Evolutionary conservation across 2,329 filamentous ascomycete genomes (phyloP), one percentile per base, ranked within the genome.

Genomic region (Piedraia hortae): DNA sequence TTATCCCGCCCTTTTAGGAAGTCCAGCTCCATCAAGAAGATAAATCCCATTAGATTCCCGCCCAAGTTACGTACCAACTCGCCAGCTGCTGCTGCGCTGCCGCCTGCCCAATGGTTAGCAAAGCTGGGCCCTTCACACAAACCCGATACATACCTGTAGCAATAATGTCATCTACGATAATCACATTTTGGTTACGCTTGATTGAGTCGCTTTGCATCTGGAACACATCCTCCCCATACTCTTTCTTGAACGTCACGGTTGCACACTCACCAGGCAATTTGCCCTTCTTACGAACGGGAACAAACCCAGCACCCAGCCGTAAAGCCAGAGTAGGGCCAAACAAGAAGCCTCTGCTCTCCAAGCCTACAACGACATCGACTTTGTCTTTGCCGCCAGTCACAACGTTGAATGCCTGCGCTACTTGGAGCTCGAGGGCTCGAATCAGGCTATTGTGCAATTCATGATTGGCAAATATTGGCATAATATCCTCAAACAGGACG

Each of bases 101-200:
- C 85, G 49, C 82, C 82, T 90, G 31, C 25, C 6, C 19, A 20
- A 6, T 20, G 16, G 16, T 17, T 17, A 17, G 16, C 7, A 17
- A 10, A 17, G 7, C n/a, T n/a, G n/a, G n/a, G n/a, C n/a, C n/a
- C n/a, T n/a, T n/a, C 3, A 21, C 5, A 12, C 10, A 10, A 17
- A 27, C 18, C 23, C 19, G 12, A 16, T 26, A 51, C 69, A 46
- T 56, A 90, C 82, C 82, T 32, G 85, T 97, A 26, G 85, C 85
- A 52, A 97, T 93, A 42, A 97, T 89, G 46, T 97, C 85, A 47
- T 97, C 85, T 14, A 97, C 78, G 33, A 97, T 61, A 30, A 97
- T 54, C 26, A 90, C 82, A 46, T 70, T 80, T 53, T 90, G 75
- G 16, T 80, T 80, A 22, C 63, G 58, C 51, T 72, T 68, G 39